Evolutionary conservation across 1,284 basidiomycete species (phyloP).

Genomic region (Leccinum fallax): DNA sequence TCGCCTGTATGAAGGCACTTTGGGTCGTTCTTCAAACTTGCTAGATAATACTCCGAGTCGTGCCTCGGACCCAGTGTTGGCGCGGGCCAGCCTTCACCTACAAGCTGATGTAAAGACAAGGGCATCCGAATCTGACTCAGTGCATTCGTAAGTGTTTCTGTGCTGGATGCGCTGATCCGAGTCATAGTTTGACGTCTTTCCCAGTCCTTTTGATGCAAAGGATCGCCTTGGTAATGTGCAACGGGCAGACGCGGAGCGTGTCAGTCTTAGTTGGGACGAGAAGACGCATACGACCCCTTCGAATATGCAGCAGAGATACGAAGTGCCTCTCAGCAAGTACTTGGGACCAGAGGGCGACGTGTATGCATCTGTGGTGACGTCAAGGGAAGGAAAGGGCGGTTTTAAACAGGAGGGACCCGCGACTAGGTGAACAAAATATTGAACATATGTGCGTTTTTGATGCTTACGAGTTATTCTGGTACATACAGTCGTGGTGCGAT

Average conservation of each 20-base stretch:
- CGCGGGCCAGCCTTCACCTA: not conserved
- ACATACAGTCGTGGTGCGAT: not conserved
- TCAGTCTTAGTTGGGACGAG: slow-evolving; percentile 11
- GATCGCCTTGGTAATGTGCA: not conserved
- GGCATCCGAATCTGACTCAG: not conserved
- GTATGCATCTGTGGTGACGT: not conserved
- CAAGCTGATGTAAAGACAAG: not conserved
- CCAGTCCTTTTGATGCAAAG: slow-evolving; percentile 5
- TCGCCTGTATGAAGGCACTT: not conserved
- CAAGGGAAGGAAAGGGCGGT: not conserved
- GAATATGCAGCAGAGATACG: slow-evolving; percentile 10
- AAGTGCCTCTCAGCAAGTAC: slow-evolving; percentile 23
- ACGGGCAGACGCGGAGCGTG: not conserved
- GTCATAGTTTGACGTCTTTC: slow-evolving; percentile 2
- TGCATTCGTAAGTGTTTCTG: slow-evolving; percentile 10
- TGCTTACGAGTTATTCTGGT: slow-evolving; percentile 12
- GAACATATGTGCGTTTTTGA: not conserved
- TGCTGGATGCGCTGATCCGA: not conserved
- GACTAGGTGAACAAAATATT: slow-evolving; percentile 7
- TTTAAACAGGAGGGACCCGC: not conserved
- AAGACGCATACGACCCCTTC: not conserved
- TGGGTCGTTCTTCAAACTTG: not conserved
- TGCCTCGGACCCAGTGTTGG: not conserved
- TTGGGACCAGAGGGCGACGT: slow-evolving; percentile 1
- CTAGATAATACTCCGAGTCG: not conserved